Base-by-base conservation (phyloP, 495 filamentous ascomycete genomes). In the Ascodesmis nigricans region DNA sequence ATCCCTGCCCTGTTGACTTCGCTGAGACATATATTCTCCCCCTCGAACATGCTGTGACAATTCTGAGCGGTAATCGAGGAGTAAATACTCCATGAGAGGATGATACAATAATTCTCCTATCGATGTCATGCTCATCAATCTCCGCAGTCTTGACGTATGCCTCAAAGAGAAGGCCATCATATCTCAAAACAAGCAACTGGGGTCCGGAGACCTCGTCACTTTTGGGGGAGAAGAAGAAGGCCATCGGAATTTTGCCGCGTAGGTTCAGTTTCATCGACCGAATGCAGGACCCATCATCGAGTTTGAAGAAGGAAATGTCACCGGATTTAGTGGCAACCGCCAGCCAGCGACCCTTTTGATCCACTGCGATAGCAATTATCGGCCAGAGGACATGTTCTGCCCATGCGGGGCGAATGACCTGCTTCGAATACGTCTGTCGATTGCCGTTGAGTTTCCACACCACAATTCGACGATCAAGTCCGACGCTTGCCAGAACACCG, bases 401-500 rank as follows among this genome's bases (percentile, higher is more conserved):
- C 15, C 49, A 52, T 8, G 44, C 41, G 2, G 49, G 50, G 14
- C 33, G 41, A 28, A 53, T 46, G 14, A 43, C 40, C 19, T 49
- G 39, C 24, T 53, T 53, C 19, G 41, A 45, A 22, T 39, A 30
- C 21, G 26, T 28, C 20, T 49, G 47, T 28, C 33, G 27, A 27
- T 38, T 49, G 11, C 38, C 29, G 24, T 59, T 65, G 9, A 71
- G 43, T 46, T 71, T 55, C 64, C 69, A 71, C 0, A 78, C 50
- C 19, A 64, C 60, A 15, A 75, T 65, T 8, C 56, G 52, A 33
- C 73, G 57, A 42, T 79, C 75, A 4, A 78, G 52, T 0, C 67
- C 70, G 25, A 76, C 58, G 3, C 71, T 73, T n/a, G 69, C 67
- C 13, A 78, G 46, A 23, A 69, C 55, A 3, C 73, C 72, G 24